Evolutionary conservation across 441 rosid genomes (phyloP), one percentile per base, ranked within the genome.

Genomic region (Manihot esculenta): DNA sequence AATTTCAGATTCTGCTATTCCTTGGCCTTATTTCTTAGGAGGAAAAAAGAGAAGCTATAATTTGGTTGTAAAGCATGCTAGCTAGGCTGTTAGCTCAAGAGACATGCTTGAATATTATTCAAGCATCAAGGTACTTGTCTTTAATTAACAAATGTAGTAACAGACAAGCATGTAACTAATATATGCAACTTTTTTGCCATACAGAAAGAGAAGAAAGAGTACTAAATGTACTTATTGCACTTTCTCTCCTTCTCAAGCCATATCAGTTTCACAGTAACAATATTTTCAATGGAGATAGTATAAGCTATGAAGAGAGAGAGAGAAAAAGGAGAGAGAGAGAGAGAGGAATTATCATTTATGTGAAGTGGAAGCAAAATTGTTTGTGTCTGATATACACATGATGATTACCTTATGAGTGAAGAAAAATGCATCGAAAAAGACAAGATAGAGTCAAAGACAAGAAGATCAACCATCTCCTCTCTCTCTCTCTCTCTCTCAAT

Each of bases 341-440:
- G 53, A 76, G 76, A 80, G 72, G 74, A 71, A 79, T 66, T 26
- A 51, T 38, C 26, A 35, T 18, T 82, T 63, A 85, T 87, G 90
- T 90, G 91, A 86, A 89, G 83, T 84, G 87, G 97, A 90, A 91
- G 92, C 97, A 88, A 92, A 81, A 81, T 71, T 68, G 85, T 82
- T 76, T 76, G 68, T 80, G 81, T 82, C 85, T 35, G 7, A 35
- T 35, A 35, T 35, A 75, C 74, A 84, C 74, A 84, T 79, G 77
- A 85, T 86, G 88, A 87, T 86, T 86, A 84, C 87, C 97, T 86
- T 84, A 89, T 79, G 97, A 92, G 97, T 89, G 97, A 92, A 92
- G 97, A 87, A 89, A 85, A 89, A 84, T 89, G 89, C 72, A 91
- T 74, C 76, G 70, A 83, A 79, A 85, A 88, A 80, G 82, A 84